Conservation (phyloP, 1,139 yeast species). For the Magnusiomyces paraingens region DNA sequence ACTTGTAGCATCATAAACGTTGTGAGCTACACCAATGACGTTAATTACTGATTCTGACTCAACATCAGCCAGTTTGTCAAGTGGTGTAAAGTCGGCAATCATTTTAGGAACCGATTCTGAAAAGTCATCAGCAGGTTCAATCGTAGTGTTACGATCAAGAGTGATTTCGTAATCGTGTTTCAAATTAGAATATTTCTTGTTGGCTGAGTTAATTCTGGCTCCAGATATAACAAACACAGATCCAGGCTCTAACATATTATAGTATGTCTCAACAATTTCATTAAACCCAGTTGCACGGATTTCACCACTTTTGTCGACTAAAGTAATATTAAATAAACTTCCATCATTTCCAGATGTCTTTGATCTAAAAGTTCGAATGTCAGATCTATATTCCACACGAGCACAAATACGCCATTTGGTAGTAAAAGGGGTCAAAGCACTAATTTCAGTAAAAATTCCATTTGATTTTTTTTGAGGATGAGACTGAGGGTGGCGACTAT, state of each 20-base stretch:
- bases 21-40: conserved; percentile 78
- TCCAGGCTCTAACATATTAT: conserved; percentile 75
- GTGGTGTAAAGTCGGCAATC: conserved; percentile 66
- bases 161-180: conserved; percentile 83
- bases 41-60: conserved; percentile 74
- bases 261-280: conserved; percentile 74
- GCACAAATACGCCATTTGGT: conserved; percentile 90
- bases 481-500: not conserved
- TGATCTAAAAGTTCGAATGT: conserved; percentile 72
- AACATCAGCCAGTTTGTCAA: conserved; percentile 56
- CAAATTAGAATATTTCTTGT: conserved; percentile 78
- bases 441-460: conserved; percentile 58
- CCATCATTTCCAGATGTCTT: conserved; percentile 78
- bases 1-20: conserved; percentile 66
- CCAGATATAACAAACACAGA: conserved; percentile 79
- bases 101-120: conserved; percentile 58
- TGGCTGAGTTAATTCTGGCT: conserved; percentile 76
- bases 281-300: conserved; percentile 94
- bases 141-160: conserved; percentile 70
- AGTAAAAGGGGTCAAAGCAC: conserved; percentile 85
- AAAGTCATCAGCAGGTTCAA: conserved; percentile 45
- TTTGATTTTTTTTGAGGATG: conserved; percentile 1
- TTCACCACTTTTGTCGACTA: conserved; percentile 92
- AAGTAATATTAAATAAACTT: conserved; percentile 77
- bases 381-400: conserved; percentile 82